Evolutionary conservation across 371 early-diverging fungal species (phyloP), one percentile per base, ranked within the genome.

Genomic region (Mortierella sp.): DNA sequence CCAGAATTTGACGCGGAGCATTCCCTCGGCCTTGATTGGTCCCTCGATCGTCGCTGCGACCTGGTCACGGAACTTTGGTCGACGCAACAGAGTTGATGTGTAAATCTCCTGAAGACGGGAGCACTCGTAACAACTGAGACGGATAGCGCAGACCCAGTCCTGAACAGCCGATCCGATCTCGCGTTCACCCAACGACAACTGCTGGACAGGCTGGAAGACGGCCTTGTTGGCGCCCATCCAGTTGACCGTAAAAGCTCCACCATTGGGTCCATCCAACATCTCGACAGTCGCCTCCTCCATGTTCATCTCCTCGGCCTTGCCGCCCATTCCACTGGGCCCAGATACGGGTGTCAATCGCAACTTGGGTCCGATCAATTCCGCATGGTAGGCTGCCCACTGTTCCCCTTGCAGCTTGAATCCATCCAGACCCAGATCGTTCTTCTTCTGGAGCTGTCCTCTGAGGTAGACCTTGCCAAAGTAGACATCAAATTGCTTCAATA

Each of bases 111-210:
- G 92, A 14, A 96, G 83, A 68, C 91, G 89, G 52, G 92, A 86
- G 22, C 89, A 88, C 80, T 96, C 96, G 74, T 92, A 95, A 71
- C 93, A 91, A 24, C 94, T 90, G 40, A 96, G 86, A 10, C 95
- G 91, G 65, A 95, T 86, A 8, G 93, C 93, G 61, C 88, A 86
- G 7, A 95, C 89, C 95, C 86, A 94, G 58, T 83, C 84, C 61
- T 83, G 84, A 53, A 79, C 79, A 47, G 47, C 73, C 22, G 75
- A 75, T 5, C 83, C 83, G 8, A 76, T 55, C 26, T 83, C 76
- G 24, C 76, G 79, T 2, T 52, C 48, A 0, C 83, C 83, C 37
- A 83, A 61, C 29, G 73, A 75, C 66, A 83, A 66, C 26, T 78
- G 74, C 45, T 78, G 78, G 4, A 83, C 83, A 37, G 83, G 79